Base-by-base conservation (phyloP, 2,329 filamentous ascomycete genomes). In the Pleoardoris graminearum region DNA sequence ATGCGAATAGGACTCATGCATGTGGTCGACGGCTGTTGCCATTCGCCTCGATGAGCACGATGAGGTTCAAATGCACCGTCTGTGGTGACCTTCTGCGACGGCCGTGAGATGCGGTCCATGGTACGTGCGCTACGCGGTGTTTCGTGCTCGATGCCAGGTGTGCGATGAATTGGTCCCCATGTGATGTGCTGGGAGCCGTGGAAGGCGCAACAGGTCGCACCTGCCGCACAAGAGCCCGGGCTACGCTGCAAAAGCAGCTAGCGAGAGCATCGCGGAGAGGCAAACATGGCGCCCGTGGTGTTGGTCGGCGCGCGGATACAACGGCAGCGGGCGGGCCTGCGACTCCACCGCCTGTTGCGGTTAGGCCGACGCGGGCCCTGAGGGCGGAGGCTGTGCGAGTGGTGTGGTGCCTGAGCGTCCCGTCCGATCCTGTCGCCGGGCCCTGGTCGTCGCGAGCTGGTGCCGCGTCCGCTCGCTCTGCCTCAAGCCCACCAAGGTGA, bases 401-500 rank as follows among this genome's bases (percentile, higher is more conserved):
- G 32, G 32, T 27, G 44, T 21, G 42, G 44, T 47, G 44, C 44
- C 44, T 47, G 44, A 36, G 33, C 22, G 43, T 36, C 35, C 36
- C 33, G 45, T 48, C 45, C 21, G 23, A 39, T 48, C 45, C 33
- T 48, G 45, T 38, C 44, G 44, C 33, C 44, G 27, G 45, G 32
- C 45, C 33, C 33, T 46, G 10, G 43, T 36, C 43, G 43, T 46
- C 33, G 44, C 44, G 44, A 46, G 43, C 32, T 38, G 44, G n/a
- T 27, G 44, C 44, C 33, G 44, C 42, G 29, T 47, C 7, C 44
- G 17, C 21, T 48, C 53, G 32, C 38, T 38, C 37, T 27, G 23
- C 45, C 43, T 12, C 44, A 21, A 22, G 42, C 30, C 32, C 53
- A 14, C 53, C 51, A 49, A 46, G 59, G 62, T 51, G 55, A 63